These are phyloP conservation scores for Colletotrichum karsti DNA, from an alignment of 2,329 filamentous ascomycete species.

Conservation along the genomic window DNA sequence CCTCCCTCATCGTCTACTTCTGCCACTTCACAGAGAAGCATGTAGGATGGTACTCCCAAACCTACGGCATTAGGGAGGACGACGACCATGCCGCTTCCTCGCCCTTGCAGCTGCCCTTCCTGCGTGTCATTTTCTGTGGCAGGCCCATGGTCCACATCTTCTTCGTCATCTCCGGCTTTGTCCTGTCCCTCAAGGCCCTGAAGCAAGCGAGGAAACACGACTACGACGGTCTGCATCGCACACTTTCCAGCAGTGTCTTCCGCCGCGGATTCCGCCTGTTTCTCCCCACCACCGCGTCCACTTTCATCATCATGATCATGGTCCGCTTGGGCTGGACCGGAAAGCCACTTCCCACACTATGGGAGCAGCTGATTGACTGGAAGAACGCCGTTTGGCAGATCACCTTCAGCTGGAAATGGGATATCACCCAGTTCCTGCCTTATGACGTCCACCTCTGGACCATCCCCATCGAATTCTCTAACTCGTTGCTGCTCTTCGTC, in stretches of 20 bases:
- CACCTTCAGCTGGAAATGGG: slow-evolving; percentile 39
- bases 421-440: slow-evolving; percentile 32
- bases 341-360: slow-evolving; percentile 35
- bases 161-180: slow-evolving; percentile 61
- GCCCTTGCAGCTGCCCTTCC: slow-evolving; percentile 52
- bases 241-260: slow-evolving; percentile 55
- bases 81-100: slow-evolving; percentile 42
- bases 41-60: slow-evolving; percentile 39
- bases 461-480: slow-evolving; percentile 55
- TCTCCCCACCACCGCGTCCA: slow-evolving; percentile 52
- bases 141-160: slow-evolving; percentile 60
- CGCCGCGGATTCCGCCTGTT: slow-evolving; percentile 56
- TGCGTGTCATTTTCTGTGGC: slow-evolving; percentile 53
- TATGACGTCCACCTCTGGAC: slow-evolving; percentile 59
- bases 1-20: slow-evolving; percentile 56
- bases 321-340: slow-evolving; percentile 40
- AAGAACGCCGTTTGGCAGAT: slow-evolving; percentile 33
- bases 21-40: slow-evolving; percentile 56
- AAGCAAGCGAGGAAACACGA: slow-evolving; percentile 48
- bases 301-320: slow-evolving; percentile 46
- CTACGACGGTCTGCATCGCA: slow-evolving; percentile 44
- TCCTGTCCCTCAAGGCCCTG: slow-evolving; percentile 53
- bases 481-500: slow-evolving; percentile 55
- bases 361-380: slow-evolving; percentile 38
- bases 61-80: slow-evolving; percentile 41